These are phyloP conservation scores for Paracoccidioides lutzii DNA, from an alignment of 2,329 filamentous ascomycete species.

Conservation along the genomic window DNA sequence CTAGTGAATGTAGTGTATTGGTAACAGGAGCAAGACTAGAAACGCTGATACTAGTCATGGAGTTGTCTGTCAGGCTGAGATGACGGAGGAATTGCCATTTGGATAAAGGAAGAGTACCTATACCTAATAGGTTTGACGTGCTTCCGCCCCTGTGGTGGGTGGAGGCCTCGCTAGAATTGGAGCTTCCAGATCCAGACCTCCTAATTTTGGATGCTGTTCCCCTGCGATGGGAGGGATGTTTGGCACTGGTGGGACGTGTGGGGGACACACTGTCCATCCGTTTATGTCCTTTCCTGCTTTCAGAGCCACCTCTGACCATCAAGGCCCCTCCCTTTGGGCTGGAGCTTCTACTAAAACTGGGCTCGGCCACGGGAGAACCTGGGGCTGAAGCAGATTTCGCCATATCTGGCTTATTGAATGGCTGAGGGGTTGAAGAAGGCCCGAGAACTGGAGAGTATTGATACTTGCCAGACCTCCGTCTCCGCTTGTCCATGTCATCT, in stretches of 20 bases:
- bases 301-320: conserved; percentile 47
- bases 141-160: conserved; percentile 47
- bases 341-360: conserved; percentile 35
- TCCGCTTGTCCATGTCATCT: conserved; percentile 88
- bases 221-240: conserved; percentile 57
- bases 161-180: conserved; percentile 59
- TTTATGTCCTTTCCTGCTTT: conserved; percentile 23
- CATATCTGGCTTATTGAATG: conserved; percentile 51
- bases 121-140: conserved; percentile 60
- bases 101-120: conserved; percentile 61
- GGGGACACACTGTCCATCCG: conserved; percentile 69
- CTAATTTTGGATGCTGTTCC: conserved; percentile 59
- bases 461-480: conserved; percentile 73
- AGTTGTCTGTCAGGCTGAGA: conserved; percentile 83
- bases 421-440: conserved; percentile 43
- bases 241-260: conserved; percentile 59
- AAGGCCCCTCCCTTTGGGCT: conserved; percentile 34
- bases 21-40: conserved; percentile 68
- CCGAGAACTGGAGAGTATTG: conserved; percentile 66
- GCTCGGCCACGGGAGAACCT: conserved; percentile 45
- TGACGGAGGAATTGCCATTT: conserved; percentile 96
- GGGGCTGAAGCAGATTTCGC: conserved; percentile 57
- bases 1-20: conserved; percentile 79
- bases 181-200: conserved; percentile 83
- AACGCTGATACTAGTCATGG: conserved; percentile 64